Conservation (phyloP, 2,329 filamentous ascomycete genomes). For the Sporothrix pallida region DNA sequence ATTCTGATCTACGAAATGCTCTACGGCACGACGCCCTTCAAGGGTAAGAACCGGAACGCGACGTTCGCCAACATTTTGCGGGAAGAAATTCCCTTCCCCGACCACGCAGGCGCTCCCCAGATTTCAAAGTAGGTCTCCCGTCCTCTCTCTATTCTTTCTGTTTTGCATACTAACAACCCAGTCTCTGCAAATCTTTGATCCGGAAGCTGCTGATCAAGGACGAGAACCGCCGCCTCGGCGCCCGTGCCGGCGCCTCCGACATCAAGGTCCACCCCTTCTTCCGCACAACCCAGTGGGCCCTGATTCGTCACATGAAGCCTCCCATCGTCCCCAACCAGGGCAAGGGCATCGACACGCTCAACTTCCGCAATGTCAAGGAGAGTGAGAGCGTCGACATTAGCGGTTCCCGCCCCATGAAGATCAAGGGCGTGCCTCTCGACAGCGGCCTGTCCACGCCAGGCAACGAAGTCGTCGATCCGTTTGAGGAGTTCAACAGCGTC, state of each 20-base stretch:
- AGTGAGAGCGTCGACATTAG: slow-evolving; percentile 90
- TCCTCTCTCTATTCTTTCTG: background rate
- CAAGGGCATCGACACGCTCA: slow-evolving; percentile 88
- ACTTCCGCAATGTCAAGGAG: slow-evolving; percentile 98
- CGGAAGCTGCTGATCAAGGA: slow-evolving; percentile 98
- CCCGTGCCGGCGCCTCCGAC: slow-evolving; percentile 92
- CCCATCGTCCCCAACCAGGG: slow-evolving; percentile 94
- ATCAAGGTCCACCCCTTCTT: slow-evolving; percentile 98
- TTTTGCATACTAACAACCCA: slow-evolving; percentile 47
- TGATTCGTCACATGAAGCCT: slow-evolving; percentile 96
- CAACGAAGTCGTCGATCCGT: slow-evolving; percentile 80
- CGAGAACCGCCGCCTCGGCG: slow-evolving; percentile 89
- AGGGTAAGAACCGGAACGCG: slow-evolving; percentile 97
- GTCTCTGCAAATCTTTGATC: slow-evolving; percentile 94
- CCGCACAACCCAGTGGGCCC: slow-evolving; percentile 91
- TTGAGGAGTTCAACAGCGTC: slow-evolving; percentile 98
- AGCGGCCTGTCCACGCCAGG: slow-evolving; percentile 85
- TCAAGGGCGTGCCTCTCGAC: slow-evolving; percentile 84
- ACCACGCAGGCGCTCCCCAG: slow-evolving; percentile 80
- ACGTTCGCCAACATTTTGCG: slow-evolving; percentile 97
- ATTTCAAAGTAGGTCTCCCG: slow-evolving; percentile 80
- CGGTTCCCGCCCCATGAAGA: slow-evolving; percentile 57
- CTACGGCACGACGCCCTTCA: slow-evolving; percentile 97
- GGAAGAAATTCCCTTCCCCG: slow-evolving; percentile 95
- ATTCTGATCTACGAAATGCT: slow-evolving; percentile 99